These are phyloP conservation scores for Pontederia paniculata DNA, from an alignment of 176 grass and related monocot species.

Conservation along the genomic window DNA sequence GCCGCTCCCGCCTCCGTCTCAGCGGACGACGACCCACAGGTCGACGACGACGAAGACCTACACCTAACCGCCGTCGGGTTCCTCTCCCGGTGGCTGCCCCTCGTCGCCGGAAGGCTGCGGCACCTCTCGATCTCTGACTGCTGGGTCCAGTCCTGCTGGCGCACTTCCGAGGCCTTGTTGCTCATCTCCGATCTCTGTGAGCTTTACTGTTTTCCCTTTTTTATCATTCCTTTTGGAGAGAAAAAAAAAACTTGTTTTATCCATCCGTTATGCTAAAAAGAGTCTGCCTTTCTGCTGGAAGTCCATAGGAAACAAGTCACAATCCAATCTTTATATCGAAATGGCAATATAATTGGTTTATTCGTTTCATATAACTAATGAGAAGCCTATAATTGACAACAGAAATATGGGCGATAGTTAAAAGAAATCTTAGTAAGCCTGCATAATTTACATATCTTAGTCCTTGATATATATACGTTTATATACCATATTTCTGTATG, in stretches of 20 bases:
- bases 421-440: too few species aligned
- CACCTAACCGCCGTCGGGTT: slow-evolving; percentile 42
- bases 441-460: too few species aligned
- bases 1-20: slow-evolving; percentile 16
- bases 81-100: slow-evolving; percentile 30
- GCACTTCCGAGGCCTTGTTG: slow-evolving; percentile 38
- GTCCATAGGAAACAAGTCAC: too few species aligned
- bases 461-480: too few species aligned
- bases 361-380: too few species aligned
- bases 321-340: too few species aligned
- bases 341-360: too few species aligned
- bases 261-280: background rate
- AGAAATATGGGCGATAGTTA: too few species aligned
- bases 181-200: slow-evolving; percentile 54
- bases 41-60: slow-evolving; percentile 51
- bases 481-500: too few species aligned
- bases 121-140: slow-evolving; percentile 39
- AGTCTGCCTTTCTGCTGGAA: background rate
- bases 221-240: background rate
- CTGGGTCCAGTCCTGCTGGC: slow-evolving; percentile 63
- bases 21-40: slow-evolving; percentile 18
- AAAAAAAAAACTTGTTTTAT: background rate
- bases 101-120: slow-evolving; percentile 20
- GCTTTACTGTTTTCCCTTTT: background rate
- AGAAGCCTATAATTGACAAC: too few species aligned